phyloP scores from a whole-genome alignment of 768 basidiomycete species.

The Lanmaoa rubissima region DNA sequence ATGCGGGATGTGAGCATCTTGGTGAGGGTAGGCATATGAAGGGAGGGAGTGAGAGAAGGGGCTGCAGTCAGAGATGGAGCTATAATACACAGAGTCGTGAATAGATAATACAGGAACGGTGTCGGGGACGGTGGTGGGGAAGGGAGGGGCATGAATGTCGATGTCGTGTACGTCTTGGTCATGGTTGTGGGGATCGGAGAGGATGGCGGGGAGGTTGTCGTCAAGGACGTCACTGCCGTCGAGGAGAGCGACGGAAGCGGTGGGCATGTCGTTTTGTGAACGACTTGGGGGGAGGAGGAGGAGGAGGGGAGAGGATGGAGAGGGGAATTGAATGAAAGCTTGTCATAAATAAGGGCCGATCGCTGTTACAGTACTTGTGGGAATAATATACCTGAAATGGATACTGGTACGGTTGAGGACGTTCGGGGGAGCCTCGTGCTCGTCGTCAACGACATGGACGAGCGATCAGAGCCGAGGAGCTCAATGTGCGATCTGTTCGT shows the following conservation, averaged over 20 bases:
- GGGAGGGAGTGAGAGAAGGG: slow-evolving; percentile 22
- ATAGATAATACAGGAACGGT: slow-evolving; percentile 34
- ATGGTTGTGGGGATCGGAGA: slow-evolving; percentile 24
- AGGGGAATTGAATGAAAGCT: slow-evolving; percentile 22
- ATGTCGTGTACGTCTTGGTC: slow-evolving; percentile 35
- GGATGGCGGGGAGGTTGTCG: slow-evolving; percentile 15
- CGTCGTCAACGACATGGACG: slow-evolving; percentile 29
- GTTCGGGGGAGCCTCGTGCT: slow-evolving; percentile 21
- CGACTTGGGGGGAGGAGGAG: not conserved
- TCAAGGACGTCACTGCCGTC: slow-evolving; percentile 22
- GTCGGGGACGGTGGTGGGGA: slow-evolving; percentile 17
- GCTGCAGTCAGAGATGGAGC: slow-evolving; percentile 26
- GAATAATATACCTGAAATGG: slow-evolving; percentile 19
- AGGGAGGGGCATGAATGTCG: slow-evolving; percentile 29
- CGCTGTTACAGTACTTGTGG: slow-evolving; percentile 21
- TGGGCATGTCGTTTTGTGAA: slow-evolving; percentile 19
- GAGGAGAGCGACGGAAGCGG: slow-evolving; percentile 18
- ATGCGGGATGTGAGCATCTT: slow-evolving; percentile 27
- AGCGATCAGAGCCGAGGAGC: slow-evolving; percentile 18
- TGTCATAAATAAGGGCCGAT: slow-evolving; percentile 34
- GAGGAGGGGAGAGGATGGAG: slow-evolving; percentile 12
- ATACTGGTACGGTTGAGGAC: not conserved
- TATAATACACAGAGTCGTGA: slow-evolving; percentile 36
- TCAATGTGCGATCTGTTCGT: slow-evolving; percentile 23
- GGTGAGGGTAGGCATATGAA: slow-evolving; percentile 25